phyloP scores from a whole-genome alignment of 1,284 basidiomycete species.

The Ceratobasidium sp. region DNA sequence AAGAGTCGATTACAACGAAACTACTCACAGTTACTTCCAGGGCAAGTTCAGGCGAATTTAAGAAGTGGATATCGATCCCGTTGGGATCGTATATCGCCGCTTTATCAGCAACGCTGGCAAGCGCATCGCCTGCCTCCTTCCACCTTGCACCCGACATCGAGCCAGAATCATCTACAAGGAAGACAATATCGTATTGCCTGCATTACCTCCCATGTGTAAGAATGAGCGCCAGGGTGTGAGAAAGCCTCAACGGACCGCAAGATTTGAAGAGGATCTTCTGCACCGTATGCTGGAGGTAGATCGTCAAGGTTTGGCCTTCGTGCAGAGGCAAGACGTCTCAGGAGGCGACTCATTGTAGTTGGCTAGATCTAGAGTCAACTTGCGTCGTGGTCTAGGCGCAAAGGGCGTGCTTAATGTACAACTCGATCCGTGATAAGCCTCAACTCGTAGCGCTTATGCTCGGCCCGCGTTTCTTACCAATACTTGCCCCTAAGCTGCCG shows the following conservation, averaged over 20 bases:
- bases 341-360: background rate
- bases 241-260: slow-evolving; percentile 16
- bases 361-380: background rate
- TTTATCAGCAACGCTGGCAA: slow-evolving; percentile 62
- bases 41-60: slow-evolving; percentile 57
- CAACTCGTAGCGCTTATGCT: too few species aligned
- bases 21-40: slow-evolving; percentile 43
- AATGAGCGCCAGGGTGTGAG: background rate
- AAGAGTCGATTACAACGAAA: background rate
- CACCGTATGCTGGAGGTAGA: slow-evolving; percentile 4
- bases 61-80: slow-evolving; percentile 68
- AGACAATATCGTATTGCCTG: slow-evolving; percentile 65
- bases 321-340: background rate
- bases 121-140: slow-evolving; percentile 64
- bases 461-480: too few species aligned
- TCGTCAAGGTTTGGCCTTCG: background rate
- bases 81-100: slow-evolving; percentile 65
- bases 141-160: slow-evolving; percentile 69
- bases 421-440: too few species aligned
- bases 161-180: slow-evolving; percentile 71
- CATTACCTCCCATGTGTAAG: background rate
- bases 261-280: slow-evolving; percentile 19
- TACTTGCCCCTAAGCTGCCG: too few species aligned
- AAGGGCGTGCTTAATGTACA: too few species aligned
- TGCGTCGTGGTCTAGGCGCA: too few species aligned